Base-by-base conservation (phyloP, 495 filamentous ascomycete genomes). In the Neurospora sp. region DNA sequence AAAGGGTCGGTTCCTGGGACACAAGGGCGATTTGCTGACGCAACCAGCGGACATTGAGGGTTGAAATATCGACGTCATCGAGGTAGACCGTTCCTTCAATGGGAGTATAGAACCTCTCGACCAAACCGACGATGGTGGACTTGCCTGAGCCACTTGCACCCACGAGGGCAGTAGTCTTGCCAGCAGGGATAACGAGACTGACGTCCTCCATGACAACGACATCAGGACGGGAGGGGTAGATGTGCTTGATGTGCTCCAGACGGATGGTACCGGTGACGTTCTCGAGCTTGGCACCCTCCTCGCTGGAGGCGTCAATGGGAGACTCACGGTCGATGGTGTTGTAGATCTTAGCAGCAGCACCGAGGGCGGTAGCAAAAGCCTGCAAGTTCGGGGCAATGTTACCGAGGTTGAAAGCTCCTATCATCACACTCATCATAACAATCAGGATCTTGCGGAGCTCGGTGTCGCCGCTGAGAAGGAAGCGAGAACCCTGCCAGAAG, bases 401-500 rank as follows among this genome's bases (percentile, higher is more conserved):
- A 31, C 94, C 93, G 69, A 98, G 83, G 71, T 92, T 91, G 81
- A 97, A 96, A 5, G 96, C 94, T 70, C 94, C 96, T 73, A 97
- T 94, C 81, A 99, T 90, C 75, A 96, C 90, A 35, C 93, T 86
- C 86, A 99, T 89, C 82, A 97, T 84, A 72, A 98, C 94, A 12
- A 90, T 98, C 41, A 98, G 79, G 31, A 94, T 83, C 39, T 76
- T 80, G 69, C 83, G 83, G 20, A 90, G 79, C 2, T 80, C 75
- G 35, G 92, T 85, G n/a, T 90, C 86, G 2, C 90, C 90, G 10
- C 86, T 78, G 0, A 94, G 90, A 8, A 97, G 78, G 81, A 90
- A 97, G 66, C 88, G 86, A 73, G 92, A 94, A 12, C 96, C 96
- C 86, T 94, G 92, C 96, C 96, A 99, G 84, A 98, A 99, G 44